These are phyloP conservation scores for Linnemannia zychae DNA, from an alignment of 192 early-diverging fungal genomes.

Conservation along the genomic window DNA sequence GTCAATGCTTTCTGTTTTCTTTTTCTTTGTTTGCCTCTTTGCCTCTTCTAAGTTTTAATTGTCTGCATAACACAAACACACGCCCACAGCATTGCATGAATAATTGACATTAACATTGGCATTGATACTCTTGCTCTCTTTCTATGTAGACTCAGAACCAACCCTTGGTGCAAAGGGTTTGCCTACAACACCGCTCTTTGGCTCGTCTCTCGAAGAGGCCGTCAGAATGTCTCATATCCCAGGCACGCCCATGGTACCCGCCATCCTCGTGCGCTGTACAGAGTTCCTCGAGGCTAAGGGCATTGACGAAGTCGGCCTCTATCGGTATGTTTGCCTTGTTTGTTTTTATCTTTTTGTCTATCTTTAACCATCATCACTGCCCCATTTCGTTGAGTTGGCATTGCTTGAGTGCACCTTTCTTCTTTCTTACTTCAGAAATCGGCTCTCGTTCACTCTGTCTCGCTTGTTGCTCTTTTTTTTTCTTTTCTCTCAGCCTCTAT, in stretches of 20 bases:
- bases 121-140: background rate
- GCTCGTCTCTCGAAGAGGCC: conserved; percentile 42
- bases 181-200: conserved; percentile 35
- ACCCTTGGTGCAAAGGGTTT: conserved; percentile 31
- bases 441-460: background rate
- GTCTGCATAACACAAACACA: background rate
- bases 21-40: background rate
- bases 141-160: conserved; percentile 43
- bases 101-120: background rate
- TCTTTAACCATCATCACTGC: background rate
- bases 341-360: background rate
- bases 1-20: background rate
- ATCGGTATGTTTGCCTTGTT: conserved; percentile 50
- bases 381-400: background rate
- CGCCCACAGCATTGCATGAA: background rate
- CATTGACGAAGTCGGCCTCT: conserved; percentile 67
- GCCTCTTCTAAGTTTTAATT: background rate
- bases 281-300: conserved; percentile 62
- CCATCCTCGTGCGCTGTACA: conserved; percentile 55
- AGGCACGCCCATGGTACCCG: conserved; percentile 49
- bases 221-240: conserved; percentile 48
- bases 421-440: background rate
- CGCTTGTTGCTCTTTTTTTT: background rate
- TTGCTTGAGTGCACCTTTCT: background rate
- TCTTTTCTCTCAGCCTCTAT: background rate